phyloP scores from a whole-genome alignment of 2,329 filamentous ascomycete genomes.

The Alternaria sp. region DNA sequence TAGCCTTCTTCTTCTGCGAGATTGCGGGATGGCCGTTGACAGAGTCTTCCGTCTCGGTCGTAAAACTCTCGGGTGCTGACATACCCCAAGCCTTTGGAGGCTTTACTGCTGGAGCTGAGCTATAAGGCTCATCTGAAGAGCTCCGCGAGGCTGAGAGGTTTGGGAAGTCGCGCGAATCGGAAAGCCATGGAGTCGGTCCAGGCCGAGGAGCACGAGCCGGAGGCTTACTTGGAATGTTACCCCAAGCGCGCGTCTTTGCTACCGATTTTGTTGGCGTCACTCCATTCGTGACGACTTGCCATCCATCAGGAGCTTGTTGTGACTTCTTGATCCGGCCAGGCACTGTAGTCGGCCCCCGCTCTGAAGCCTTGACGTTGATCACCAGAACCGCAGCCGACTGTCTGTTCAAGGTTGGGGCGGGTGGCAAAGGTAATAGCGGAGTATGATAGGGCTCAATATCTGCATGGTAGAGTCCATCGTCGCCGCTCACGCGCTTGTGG shows the following conservation, averaged over 20 bases:
- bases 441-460: conserved; percentile 24
- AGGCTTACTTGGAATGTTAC: neutral
- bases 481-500: conserved; percentile 23
- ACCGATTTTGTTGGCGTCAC: neutral
- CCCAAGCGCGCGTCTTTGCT: conserved; percentile 5
- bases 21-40: conserved; percentile 6
- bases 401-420: conserved; percentile 1
- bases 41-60: neutral
- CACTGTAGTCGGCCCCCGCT: neutral
- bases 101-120: neutral
- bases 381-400: conserved; percentile 15
- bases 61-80: conserved; percentile 9
- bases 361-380: conserved; percentile 2
- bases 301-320: neutral
- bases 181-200: neutral
- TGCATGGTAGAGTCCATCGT: conserved; percentile 20
- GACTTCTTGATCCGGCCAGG: neutral
- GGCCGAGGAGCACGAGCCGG: neutral
- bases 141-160: neutral
- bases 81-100: neutral
- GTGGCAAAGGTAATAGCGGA: conserved; percentile 14
- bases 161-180: neutral
- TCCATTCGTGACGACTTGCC: conserved; percentile 2
- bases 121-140: neutral
- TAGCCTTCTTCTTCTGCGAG: conserved; percentile 35